Base-by-base conservation (phyloP, 495 filamentous ascomycete genomes). In the Trichoderma asperelloides region DNA sequence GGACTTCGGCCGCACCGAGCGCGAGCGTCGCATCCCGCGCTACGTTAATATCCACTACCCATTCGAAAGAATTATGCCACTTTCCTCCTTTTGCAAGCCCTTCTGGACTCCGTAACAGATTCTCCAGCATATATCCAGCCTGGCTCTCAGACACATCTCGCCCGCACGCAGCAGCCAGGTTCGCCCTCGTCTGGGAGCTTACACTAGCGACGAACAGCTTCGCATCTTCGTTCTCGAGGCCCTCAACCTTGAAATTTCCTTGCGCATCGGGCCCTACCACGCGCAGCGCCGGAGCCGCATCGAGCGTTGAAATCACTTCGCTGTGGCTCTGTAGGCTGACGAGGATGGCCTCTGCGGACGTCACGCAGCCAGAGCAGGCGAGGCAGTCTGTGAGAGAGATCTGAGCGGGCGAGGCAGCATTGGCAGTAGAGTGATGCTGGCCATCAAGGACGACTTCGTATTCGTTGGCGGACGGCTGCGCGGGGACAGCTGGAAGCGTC, bases 331-430 rank as follows among this genome's bases (percentile, higher is more conserved):
- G 95, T 63, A 98, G 81, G 30, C 88, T 92, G 62, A 98, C 92
- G 33, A 98, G 84, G 15, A 98, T 91, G 5, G 95, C 95, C 77
- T 98, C 95, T 23, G 96, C 95, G 15, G 93, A 96, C 3, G 95
- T 98, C 23, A 98, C 96, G 77, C 95, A 98, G 62, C 95, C 95
- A 27, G 95, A 97, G 75, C 95, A 98, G 60, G 95, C 95, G 62
- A 98, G 88, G 74, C 95, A 98, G 77, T 98, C 95, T 18, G 95
- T 98, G 67, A 98, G 85, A 62, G 93, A 97, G 68, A 98, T 98
- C 74, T 96, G 87, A 2, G 95, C 93, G 18, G 89, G 80, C 2
- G 72, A 51, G 1, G 66, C 71, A 1, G 66, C 66, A 25, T 70
- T 65, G 37, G 71, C 62, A 0, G 64, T 39, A 0, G 83, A 80